A percentile compares a stretch with the other conserved stretches of the same genome.
Conservation (phyloP, 2,329 filamentous ascomycete genomes). For the Talaromyces marneffei region DNA sequence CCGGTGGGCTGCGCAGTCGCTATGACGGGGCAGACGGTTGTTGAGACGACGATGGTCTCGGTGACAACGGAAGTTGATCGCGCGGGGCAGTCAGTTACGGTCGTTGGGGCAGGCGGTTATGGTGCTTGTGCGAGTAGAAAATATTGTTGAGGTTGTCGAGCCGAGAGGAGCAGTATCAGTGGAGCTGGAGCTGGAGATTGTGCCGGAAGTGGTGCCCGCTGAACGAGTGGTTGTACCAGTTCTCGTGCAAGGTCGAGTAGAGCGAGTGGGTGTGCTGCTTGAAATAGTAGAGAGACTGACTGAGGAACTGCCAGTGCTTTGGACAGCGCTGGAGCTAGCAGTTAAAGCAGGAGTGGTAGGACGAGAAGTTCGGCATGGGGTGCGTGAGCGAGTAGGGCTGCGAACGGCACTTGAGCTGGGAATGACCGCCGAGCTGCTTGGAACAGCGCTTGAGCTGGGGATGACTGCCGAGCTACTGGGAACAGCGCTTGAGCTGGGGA, state of each 20-base stretch:
- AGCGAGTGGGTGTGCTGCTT: not conserved
- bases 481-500: not conserved
- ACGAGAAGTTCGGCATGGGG: constrained; percentile 1
- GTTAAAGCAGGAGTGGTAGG: not conserved
- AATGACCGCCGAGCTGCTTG: not conserved
- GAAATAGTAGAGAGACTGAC: not conserved
- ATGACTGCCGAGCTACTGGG: not conserved
- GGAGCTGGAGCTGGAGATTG: not conserved
- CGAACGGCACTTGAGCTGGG: not conserved
- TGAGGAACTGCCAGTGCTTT: not conserved
- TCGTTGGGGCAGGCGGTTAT: constrained; percentile 9
- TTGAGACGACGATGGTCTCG: constrained; percentile 7
- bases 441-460: not conserved
- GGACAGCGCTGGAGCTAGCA: not conserved
- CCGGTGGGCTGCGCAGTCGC: not conserved
- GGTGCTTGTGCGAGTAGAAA: constrained; percentile 7
- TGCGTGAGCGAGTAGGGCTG: not conserved
- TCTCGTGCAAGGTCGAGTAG: not conserved
- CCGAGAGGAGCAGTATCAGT: not conserved
- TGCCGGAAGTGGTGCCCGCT: not conserved
- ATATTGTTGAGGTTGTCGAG: constrained; percentile 7
- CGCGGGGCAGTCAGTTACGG: constrained; percentile 6
- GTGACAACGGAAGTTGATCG: not conserved
- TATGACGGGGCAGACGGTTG: constrained; percentile 3
- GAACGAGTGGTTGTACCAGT: not conserved